A percentile compares a stretch with the other conserved stretches of the same genome.
phyloP scores from a whole-genome alignment of 202 grass and related monocot species.

The Saccharum hybrid region DNA sequence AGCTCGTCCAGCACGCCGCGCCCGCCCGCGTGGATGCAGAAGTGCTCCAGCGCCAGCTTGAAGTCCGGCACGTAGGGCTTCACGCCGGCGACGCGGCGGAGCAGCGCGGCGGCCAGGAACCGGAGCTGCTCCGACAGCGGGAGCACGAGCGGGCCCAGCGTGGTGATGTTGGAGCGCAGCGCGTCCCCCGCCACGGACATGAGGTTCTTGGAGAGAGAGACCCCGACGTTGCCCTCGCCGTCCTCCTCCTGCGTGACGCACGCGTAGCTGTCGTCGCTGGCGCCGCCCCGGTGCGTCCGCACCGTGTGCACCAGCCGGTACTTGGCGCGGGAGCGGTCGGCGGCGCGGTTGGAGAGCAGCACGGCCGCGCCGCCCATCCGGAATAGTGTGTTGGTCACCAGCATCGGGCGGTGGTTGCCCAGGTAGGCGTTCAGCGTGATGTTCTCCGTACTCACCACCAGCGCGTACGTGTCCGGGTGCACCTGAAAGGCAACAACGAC shows the following conservation, averaged over 20 bases:
- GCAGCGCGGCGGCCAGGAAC: slow-evolving; percentile 54
- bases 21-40: too few relatives aligned
- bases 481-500: slow-evolving; percentile 46
- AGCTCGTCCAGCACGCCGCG: too few relatives aligned
- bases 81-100: slow-evolving; percentile 28
- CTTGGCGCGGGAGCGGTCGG: slow-evolving; percentile 57
- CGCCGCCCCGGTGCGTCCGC: slow-evolving; percentile 73
- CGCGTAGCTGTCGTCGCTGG: slow-evolving; percentile 59
- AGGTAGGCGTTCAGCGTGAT: slow-evolving; percentile 84
- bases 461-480: slow-evolving; percentile 70
- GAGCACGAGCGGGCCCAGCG: slow-evolving; percentile 48
- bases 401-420: slow-evolving; percentile 82
- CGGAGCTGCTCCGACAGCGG: slow-evolving; percentile 72
- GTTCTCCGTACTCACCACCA: slow-evolving; percentile 98
- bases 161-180: slow-evolving; percentile 55
- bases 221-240: slow-evolving; percentile 50
- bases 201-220: slow-evolving; percentile 79
- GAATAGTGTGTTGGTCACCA: slow-evolving; percentile 78
- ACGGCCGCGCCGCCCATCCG: slow-evolving; percentile 78
- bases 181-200: slow-evolving; percentile 78
- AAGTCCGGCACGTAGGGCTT: too few relatives aligned
- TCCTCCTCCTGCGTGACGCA: slow-evolving; percentile 84
- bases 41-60: too few relatives aligned
- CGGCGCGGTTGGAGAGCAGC: slow-evolving; percentile 69
- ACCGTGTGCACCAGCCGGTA: slow-evolving; percentile 86